Evolutionary conservation across 2,329 filamentous ascomycete genomes (phyloP), one percentile per base, ranked within the genome.

Genomic region (Trichoderma pleuroti): DNA sequence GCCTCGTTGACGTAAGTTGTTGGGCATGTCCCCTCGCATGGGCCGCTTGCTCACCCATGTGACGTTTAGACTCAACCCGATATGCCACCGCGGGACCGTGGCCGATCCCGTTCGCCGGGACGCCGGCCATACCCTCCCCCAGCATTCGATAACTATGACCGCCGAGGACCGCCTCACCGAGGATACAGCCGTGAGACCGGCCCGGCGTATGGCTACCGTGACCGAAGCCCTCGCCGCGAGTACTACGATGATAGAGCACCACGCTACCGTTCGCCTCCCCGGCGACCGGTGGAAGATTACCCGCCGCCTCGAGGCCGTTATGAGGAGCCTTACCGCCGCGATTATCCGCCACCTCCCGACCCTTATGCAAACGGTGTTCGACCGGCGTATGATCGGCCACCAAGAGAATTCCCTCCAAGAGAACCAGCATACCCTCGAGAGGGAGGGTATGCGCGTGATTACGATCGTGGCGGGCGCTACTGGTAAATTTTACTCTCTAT

Each of bases 171-270:
- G 57, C 92, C 93, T 72, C 89, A 90, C 71, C 89, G 93, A 76
- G 93, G 91, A 72, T 97, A 97, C 81, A 97, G 92, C 81, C 90
- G 92, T 24, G 85, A 85, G 18, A 86, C 86, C 74, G 67, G 24
- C 34, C 88, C 87, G 63, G 90, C 87, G 60, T 90, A 92, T 72
- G 90, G 92, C 74, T 97, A 97, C 82, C 94, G 95, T 79, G 93
- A 97, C 78, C 91, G 94, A 76, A 95, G 93, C 77, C 92, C 92
- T 70, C 91, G 92, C 72, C 91, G 93, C 75, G 92, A 95, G 72
- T 97, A 97, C 82, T 97, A 98, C 82, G 91, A 93, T 60, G 93
- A 95, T 74, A 90, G 92, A 78, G 90, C 92, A 76, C 88, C 92
- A 76, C 88, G 91, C 63, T 94, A 94, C 77, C 91, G 93, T 71